Base-by-base conservation (phyloP, 495 filamentous ascomycete genomes). In the Penicillium mononematosum region DNA sequence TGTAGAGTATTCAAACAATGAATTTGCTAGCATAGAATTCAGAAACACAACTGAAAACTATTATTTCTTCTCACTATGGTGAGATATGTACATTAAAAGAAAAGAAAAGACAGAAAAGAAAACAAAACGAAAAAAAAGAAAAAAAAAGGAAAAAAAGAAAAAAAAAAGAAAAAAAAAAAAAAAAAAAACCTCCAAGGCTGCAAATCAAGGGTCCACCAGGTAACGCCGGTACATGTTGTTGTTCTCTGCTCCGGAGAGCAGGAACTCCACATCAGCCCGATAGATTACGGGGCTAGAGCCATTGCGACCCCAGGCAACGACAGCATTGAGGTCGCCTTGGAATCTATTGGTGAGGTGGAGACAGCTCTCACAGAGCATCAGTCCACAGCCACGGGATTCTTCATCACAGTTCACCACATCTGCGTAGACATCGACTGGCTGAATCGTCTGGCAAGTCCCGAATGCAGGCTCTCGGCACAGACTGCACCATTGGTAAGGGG, bases 381-480 rank as follows among this genome's bases (percentile, higher is more conserved):
- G 24, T 0, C 56, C 56, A 19, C 59, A 62, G n/a, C 59, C 56
- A 29, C 12, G 14, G 6, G 8, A 29, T 17, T 42, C 20, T 11
- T 34, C 20, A 4, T 51, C 49, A 12, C 34, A 41, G 8, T 52
- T 24, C n/a, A 52, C 38, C 8, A 25, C 22, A 1, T 25, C 32
- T 0, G 24, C 50, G 7, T 41, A 31, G 12, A 31, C 22, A 16
- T 16, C 17, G 6, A 25, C 1, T 7, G 16, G 6, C 17, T 59
- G 51, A 9, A 6, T 20, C 0, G 12, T n/a, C 7, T 44, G 27
- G 38, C 60, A 62, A 32, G 16, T 19, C 16, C 45, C 31, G 19
- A 17, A 45, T 16, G 59, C 56, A 7, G 55, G 59, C 50, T 49
- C 31, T n/a, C 24, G 45, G n/a, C 59, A 62, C 0, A 62, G 14